Evolutionary conservation across 164 flowering plant species (phyloP), one percentile per base, ranked within the genome.

Genomic region (Cinnamomum chago): DNA sequence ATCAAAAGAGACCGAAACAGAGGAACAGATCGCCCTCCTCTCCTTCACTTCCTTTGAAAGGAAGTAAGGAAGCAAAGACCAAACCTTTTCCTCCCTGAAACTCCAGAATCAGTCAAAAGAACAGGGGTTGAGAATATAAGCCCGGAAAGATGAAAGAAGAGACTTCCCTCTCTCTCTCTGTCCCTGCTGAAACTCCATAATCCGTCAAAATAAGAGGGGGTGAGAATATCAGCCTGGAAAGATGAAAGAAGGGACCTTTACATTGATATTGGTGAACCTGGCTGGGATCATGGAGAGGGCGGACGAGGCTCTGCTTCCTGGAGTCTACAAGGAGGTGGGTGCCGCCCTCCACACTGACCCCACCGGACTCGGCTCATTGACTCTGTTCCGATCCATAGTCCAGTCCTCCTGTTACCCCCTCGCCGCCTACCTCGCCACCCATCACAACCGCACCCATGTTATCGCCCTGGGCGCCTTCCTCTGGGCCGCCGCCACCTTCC

Each of bases 401-500:
- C 98, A 93, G 81, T 76, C 97, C 1, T 27, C 86, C 22, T 93
- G 95, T 64, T 92, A 88, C 79, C 97, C 97, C 0, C 64, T 92
- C 5, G 98, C 98, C 24, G 87, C 85, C 47, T 93, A 88, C 79
- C 77, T 93, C 12, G 84, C 98, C n/a, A 76, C 79, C 18, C 88
- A 88, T 18, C 86, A 90, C 76, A 84, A 91, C 76, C 90, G 98
- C 6, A 84, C 94, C 65, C 94, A 88, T 58, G 90, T 90, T 60
- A 92, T 92, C 12, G 90, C 98, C n/a, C 85, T 85, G 30, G 97
- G 94, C 3, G 93, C 97, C 5, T 86, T 94, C 64, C 88, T 92
- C 22, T 94, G 98, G 98, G 89, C 98, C 18, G 88, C 90, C 22
- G 95, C 98, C 50, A 94, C 98, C 30, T 92, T 94, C 80, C 91